Evolutionary conservation across 106 monocot genomes (phyloP).

Genomic region (Amphibolis antarctica): DNA sequence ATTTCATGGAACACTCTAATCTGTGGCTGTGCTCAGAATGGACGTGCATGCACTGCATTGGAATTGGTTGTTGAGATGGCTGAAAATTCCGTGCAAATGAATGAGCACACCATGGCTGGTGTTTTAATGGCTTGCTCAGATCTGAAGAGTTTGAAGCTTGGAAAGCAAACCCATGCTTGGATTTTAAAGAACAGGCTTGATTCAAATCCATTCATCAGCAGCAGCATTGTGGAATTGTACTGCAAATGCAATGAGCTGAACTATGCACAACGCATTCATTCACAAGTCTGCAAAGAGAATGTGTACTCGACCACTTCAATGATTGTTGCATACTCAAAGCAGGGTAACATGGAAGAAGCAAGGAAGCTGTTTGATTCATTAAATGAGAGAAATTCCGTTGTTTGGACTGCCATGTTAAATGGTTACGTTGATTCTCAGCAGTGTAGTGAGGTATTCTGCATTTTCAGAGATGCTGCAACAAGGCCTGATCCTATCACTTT

Average conservation of each 20-base stretch:
- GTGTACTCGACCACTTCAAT: conserved; percentile 10
- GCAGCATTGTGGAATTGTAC: conserved; percentile 16
- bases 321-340: conserved; percentile 4
- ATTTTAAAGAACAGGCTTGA: conserved; percentile 4
- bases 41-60: background rate
- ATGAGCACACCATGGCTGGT: conserved; percentile 15
- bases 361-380: conserved; percentile 13
- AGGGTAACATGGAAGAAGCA: conserved; percentile 14
- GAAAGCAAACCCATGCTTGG: conserved; percentile 18
- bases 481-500: background rate
- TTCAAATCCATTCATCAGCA: conserved; percentile 7
- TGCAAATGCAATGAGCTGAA: conserved; percentile 5
- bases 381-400: conserved; percentile 5
- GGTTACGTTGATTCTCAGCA: conserved; percentile 1
- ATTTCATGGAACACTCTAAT: conserved; percentile 20
- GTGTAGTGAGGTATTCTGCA: background rate
- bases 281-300: background rate
- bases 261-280: conserved; percentile 1
- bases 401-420: conserved; percentile 12
- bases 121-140: conserved; percentile 10
- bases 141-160: conserved; percentile 14
- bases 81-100: background rate
- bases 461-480: conserved; percentile 3
- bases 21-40: conserved; percentile 11
- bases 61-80: conserved; percentile 11